Percentiles rank a stretch among this genome's conserved stretches.
phyloP scores from a whole-genome alignment of 352 stramenopile genomes.

The Stephanocyclus meneghinianus region DNA sequence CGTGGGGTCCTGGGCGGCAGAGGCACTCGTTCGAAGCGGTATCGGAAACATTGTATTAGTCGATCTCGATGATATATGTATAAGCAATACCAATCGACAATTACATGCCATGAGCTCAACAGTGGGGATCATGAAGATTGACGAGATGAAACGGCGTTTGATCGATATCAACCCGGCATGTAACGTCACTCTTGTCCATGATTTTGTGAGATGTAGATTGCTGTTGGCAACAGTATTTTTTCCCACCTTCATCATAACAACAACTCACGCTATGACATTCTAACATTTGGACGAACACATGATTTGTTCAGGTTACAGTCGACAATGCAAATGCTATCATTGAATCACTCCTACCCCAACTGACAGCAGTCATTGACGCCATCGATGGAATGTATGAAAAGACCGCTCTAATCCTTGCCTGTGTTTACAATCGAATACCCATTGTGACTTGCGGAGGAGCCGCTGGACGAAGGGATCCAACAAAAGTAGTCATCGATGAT shows the following conservation, averaged over 20 bases:
- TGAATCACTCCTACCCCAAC: slow-evolving; percentile 26
- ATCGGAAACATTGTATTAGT: slow-evolving; percentile 80
- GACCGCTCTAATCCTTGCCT: slow-evolving; percentile 70
- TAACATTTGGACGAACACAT: background rate
- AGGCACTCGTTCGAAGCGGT: slow-evolving; percentile 80
- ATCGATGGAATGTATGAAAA: slow-evolving; percentile 82
- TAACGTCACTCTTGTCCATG: slow-evolving; percentile 70
- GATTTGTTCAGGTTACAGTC: slow-evolving; percentile 6
- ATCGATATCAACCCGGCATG: slow-evolving; percentile 79
- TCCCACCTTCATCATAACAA: too few relatives aligned
- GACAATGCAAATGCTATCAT: slow-evolving; percentile 73
- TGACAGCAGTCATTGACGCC: slow-evolving; percentile 77
- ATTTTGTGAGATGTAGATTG: slow-evolving; percentile 61
- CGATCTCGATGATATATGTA: slow-evolving; percentile 85
- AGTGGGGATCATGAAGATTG: slow-evolving; percentile 80
- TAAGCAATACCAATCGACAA: slow-evolving; percentile 84
- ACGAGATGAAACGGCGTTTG: slow-evolving; percentile 70
- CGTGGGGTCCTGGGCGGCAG: slow-evolving; percentile 82
- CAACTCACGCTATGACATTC: background rate
- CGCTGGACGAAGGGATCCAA: slow-evolving; percentile 77
- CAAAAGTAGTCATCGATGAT: slow-evolving; percentile 68
- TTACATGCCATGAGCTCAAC: slow-evolving; percentile 69
- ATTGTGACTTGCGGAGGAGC: slow-evolving; percentile 81
- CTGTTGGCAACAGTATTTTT: too few relatives aligned
- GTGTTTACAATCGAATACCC: slow-evolving; percentile 56